These are phyloP conservation scores for Basipetospora sp. DNA, from an alignment of 2,329 filamentous ascomycete genomes.

Conservation along the genomic window DNA sequence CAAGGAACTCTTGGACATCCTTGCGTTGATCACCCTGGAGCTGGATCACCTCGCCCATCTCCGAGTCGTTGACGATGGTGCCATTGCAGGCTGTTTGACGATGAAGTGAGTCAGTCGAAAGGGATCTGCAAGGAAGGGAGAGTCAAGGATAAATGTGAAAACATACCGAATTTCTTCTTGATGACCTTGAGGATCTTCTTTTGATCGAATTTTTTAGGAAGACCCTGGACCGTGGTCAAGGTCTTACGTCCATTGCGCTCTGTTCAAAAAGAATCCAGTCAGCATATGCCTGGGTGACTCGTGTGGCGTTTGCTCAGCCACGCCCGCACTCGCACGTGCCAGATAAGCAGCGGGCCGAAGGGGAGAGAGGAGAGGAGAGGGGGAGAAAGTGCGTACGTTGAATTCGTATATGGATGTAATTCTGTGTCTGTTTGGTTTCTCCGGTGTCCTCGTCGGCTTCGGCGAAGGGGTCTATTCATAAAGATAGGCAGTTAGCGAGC, in stretches of 20 bases:
- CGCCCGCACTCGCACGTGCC: neutral
- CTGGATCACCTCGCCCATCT: constrained; percentile 99
- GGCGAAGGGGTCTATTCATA: constrained; percentile 90
- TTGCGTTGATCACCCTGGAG: constrained; percentile 98
- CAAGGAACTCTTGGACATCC: constrained; percentile 94
- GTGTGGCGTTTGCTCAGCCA: neutral
- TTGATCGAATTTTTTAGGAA: constrained; percentile 97
- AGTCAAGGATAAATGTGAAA: neutral
- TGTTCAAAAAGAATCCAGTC: constrained; percentile 32
- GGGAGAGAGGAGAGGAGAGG: constrained; percentile 5
- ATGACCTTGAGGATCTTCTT: constrained; percentile 99
- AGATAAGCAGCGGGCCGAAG: neutral
- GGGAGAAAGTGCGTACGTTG: constrained; percentile 56
- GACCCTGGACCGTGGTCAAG: constrained; percentile 97
- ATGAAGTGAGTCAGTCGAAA: no score
- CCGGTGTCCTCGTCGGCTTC: constrained; percentile 99
- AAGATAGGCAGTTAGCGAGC: no score
- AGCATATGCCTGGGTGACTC: constrained; percentile 16
- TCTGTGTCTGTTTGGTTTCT: constrained; percentile 87
- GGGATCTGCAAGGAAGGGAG: constrained; percentile 12
- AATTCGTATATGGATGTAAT: constrained; percentile 99
- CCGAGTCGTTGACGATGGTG: constrained; percentile 87
- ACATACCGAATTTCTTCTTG: constrained; percentile 94
- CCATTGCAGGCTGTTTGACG: constrained; percentile 86
- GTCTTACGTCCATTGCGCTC: constrained; percentile 99